phyloP scores from a whole-genome alignment of 2,329 filamentous ascomycete species.

The Davidsoniella eucalypti region DNA sequence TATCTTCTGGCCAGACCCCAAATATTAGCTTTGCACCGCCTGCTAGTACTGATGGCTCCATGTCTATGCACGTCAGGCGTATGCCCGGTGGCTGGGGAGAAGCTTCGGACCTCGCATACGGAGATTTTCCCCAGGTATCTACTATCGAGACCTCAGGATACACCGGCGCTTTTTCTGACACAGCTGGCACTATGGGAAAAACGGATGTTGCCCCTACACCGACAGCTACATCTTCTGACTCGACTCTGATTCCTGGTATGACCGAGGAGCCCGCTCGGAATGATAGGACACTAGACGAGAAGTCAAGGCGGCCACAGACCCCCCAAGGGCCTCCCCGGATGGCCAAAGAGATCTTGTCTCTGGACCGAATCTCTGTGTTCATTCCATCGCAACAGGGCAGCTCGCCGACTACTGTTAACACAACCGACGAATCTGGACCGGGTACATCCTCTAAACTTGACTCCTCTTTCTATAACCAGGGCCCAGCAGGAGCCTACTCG shows the following conservation, averaged over 20 bases:
- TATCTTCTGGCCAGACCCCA: too few relatives aligned
- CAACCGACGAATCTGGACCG: not conserved
- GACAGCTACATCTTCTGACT: not conserved
- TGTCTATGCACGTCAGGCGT: constrained; percentile 5
- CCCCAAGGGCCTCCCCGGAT: constrained; percentile 3
- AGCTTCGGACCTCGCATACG: not conserved
- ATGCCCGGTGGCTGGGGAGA: constrained; percentile 12
- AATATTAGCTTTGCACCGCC: too few relatives aligned
- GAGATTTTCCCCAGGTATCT: too few relatives aligned
- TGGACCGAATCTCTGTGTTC: constrained; percentile 11
- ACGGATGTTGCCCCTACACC: not conserved
- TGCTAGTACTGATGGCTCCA: too few relatives aligned
- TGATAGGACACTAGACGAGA: not conserved
- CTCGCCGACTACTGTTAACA: not conserved
- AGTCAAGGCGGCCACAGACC: constrained; percentile 1
- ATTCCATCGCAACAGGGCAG: constrained; percentile 7
- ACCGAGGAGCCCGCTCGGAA: not conserved
- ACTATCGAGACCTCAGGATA: not conserved
- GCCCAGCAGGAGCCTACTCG: constrained; percentile 8
- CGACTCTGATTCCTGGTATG: constrained; percentile 4
- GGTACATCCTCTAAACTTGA: not conserved
- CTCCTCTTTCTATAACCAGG: constrained; percentile 1
- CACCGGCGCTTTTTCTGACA: not conserved
- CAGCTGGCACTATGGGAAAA: not conserved
- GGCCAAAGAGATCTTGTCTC: constrained; percentile 10